Percentiles rank a stretch among this genome's conserved stretches.
Conservation (phyloP, 2,329 filamentous ascomycete genomes). For the Fusarium nodosum region DNA sequence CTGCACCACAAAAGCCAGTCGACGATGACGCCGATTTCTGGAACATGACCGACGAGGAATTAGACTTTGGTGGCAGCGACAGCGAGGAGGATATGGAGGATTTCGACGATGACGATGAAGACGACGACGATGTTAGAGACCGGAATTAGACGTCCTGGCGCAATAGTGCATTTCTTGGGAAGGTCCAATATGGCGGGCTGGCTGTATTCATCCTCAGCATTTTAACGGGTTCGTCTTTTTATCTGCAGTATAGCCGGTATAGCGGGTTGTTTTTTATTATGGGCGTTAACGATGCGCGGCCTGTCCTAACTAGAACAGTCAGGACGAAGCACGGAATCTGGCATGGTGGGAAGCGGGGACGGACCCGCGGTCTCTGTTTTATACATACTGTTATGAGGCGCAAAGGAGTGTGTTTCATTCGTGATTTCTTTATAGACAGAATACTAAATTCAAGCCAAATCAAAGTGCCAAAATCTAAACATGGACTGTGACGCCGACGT, state of each 20-base stretch:
- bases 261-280: conserved; percentile 43
- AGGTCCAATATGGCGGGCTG: conserved; percentile 1
- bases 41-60: conserved; percentile 80
- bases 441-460: conserved; percentile 13
- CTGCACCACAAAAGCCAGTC: conserved; percentile 69
- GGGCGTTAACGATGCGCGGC: conserved; percentile 43
- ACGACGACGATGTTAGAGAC: conserved; percentile 63
- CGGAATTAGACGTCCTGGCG: conserved; percentile 35
- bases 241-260: conserved; percentile 39
- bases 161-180: conserved; percentile 3
- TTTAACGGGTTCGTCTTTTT: conserved; percentile 34
- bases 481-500: background rate
- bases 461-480: background rate
- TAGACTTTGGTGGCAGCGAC: conserved; percentile 83
- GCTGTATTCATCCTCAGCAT: conserved; percentile 7
- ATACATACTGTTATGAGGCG: conserved; percentile 38
- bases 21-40: conserved; percentile 86
- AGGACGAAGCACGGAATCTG: conserved; percentile 9
- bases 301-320: conserved; percentile 33
- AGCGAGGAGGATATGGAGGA: conserved; percentile 74
- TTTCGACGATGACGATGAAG: conserved; percentile 67
- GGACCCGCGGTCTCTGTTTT: conserved; percentile 29
- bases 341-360: conserved; percentile 30
- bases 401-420: conserved; percentile 34
- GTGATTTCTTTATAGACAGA: conserved; percentile 36